phyloP scores from a whole-genome alignment of 2,329 filamentous ascomycete genomes.

The Sporothrix sp. region DNA sequence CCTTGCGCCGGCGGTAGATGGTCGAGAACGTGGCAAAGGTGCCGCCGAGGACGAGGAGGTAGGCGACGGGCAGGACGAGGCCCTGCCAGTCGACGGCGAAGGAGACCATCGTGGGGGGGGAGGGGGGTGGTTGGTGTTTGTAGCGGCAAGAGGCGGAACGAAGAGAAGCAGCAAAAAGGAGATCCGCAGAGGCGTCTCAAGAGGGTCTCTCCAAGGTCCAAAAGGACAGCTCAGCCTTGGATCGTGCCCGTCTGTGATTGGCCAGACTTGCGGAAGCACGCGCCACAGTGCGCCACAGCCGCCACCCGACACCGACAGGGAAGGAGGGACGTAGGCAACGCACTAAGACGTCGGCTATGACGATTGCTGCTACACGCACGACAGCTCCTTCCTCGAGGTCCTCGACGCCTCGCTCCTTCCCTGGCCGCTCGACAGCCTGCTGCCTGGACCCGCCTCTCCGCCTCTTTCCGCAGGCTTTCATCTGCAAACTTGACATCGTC shows the following conservation, averaged over 20 bases:
- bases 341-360: constrained; percentile 3
- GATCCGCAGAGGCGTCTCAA: too few species aligned
- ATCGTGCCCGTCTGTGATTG: constrained; percentile 2
- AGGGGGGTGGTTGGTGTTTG: not conserved
- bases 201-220: too few species aligned
- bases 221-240: constrained; percentile 12
- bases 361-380: constrained; percentile 5
- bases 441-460: not conserved
- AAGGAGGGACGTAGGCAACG: not conserved
- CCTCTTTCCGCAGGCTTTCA: not conserved
- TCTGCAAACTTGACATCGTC: not conserved
- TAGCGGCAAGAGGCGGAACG: not conserved
- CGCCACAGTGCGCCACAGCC: constrained; percentile 8
- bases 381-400: constrained; percentile 5
- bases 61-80: constrained; percentile 78
- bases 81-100: constrained; percentile 65
- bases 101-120: constrained; percentile 29
- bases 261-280: not conserved
- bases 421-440: not conserved
- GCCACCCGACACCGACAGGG: constrained; percentile 2
- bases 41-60: constrained; percentile 76
- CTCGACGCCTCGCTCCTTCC: not conserved
- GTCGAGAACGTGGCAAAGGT: constrained; percentile 87
- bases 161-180: not conserved
- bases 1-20: constrained; percentile 88